These are phyloP conservation scores for Yarrowia osloensis DNA, from an alignment of 805 yeast species.

Conservation along the genomic window DNA sequence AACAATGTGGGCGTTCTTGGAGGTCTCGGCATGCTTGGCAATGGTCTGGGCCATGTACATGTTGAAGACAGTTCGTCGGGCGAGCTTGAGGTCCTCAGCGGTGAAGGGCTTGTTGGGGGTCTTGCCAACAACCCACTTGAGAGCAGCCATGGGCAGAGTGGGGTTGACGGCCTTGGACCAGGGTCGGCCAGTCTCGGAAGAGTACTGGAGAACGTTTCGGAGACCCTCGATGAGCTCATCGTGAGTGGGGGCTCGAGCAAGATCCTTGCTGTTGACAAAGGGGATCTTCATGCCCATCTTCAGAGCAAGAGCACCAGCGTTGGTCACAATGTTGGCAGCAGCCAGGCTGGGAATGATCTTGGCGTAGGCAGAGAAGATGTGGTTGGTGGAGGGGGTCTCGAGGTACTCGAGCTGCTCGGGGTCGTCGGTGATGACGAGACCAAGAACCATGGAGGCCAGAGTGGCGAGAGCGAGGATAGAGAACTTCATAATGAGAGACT, in stretches of 20 bases:
- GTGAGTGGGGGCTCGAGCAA: background rate
- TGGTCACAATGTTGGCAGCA: conserved; percentile 3
- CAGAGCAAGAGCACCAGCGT: background rate
- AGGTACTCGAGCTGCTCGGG: background rate
- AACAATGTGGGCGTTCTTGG: conserved; percentile 1
- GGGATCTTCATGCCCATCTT: background rate
- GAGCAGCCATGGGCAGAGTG: background rate
- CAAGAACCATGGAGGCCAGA: background rate
- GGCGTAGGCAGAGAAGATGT: background rate
- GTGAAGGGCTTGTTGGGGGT: background rate
- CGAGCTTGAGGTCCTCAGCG: background rate
- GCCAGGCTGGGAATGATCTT: conserved; percentile 2
- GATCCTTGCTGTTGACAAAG: background rate
- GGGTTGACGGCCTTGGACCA: background rate
- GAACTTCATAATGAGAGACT: background rate
- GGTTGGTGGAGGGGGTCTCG: background rate
- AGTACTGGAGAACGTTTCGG: background rate
- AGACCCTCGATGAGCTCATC: background rate
- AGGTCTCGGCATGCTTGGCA: background rate
- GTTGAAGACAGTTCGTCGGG: conserved; percentile 6
- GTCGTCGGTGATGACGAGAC: background rate
- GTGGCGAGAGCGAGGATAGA: background rate
- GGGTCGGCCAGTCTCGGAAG: background rate
- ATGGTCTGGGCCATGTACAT: conserved; percentile 13
- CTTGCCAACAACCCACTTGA: background rate